Percentiles rank a stretch among this genome's conserved stretches.
phyloP scores from a whole-genome alignment of 305 asterid genomes.

The Fraxinus sp. region DNA sequence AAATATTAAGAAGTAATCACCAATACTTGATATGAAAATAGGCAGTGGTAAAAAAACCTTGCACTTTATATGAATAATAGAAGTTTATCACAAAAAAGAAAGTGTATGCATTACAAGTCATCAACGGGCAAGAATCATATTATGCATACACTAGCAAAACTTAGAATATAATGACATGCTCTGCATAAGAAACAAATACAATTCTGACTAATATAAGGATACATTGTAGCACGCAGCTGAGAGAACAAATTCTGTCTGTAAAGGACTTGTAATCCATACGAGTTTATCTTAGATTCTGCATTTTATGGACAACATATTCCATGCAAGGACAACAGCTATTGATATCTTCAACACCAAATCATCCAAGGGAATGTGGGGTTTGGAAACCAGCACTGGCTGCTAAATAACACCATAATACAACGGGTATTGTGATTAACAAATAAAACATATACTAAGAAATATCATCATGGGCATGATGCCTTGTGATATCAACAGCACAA shows the following conservation, averaged over 20 bases:
- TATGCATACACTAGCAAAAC: neutral
- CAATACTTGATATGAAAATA: neutral
- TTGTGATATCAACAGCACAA: neutral
- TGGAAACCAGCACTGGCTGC: neutral
- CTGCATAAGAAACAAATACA: neutral
- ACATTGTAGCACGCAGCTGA: too few species aligned
- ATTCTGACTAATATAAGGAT: too few species aligned
- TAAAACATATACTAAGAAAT: neutral
- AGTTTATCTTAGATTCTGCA: neutral
- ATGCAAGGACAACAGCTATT: neutral
- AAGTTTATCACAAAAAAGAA: slow-evolving; percentile 4
- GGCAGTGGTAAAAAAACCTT: slow-evolving; percentile 2
- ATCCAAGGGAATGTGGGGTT: neutral
- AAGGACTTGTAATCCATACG: neutral
- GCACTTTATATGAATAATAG: neutral
- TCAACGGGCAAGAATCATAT: neutral
- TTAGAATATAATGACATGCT: neutral
- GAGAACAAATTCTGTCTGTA: too few species aligned
- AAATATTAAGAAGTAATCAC: neutral
- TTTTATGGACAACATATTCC: neutral
- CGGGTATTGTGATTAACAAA: neutral
- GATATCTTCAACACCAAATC: neutral
- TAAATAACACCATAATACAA: too few species aligned
- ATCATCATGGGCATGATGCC: neutral
- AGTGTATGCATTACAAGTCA: neutral